Percentiles rank a stretch among this genome's conserved stretches.
Evolutionary conservation across 345 rosid species (phyloP).

Genomic region (Excoecaria cochinchinensis): DNA sequence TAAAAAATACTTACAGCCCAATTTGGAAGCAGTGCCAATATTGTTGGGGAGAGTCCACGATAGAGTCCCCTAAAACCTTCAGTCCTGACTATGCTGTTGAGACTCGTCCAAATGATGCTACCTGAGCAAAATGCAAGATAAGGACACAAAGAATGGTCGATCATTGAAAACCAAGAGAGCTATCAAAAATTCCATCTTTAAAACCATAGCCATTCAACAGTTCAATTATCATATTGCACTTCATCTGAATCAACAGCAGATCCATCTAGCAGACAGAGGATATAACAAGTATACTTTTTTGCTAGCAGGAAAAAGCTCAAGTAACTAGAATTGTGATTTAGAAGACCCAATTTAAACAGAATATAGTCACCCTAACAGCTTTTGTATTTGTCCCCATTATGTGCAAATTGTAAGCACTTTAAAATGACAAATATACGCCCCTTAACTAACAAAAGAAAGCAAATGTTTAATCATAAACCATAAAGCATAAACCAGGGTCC

Average conservation of each 20-base stretch:
- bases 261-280: not conserved
- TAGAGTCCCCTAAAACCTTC: conserved; percentile 86
- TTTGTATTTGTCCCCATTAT: not conserved
- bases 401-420: not conserved
- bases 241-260: not conserved
- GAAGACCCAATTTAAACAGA: not conserved
- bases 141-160: not conserved
- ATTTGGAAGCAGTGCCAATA: conserved; percentile 86
- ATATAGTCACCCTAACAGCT: not conserved
- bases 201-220: not conserved
- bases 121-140: conserved; percentile 42
- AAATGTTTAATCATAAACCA: not conserved
- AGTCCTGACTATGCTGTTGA: conserved; percentile 56
- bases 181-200: not conserved
- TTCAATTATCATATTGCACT: not conserved
- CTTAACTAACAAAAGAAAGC: not conserved
- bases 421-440: not conserved
- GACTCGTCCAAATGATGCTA: conserved; percentile 66
- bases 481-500: not conserved
- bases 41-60: conserved; percentile 93
- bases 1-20: conserved; percentile 88
- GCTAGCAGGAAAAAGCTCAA: not conserved
- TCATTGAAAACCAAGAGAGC: conserved; percentile 19
- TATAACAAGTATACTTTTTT: not conserved
- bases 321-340: not conserved